Evolutionary conservation across 148 eudicot genomes (phyloP).

Genomic region (Chenopodium quinoa): DNA sequence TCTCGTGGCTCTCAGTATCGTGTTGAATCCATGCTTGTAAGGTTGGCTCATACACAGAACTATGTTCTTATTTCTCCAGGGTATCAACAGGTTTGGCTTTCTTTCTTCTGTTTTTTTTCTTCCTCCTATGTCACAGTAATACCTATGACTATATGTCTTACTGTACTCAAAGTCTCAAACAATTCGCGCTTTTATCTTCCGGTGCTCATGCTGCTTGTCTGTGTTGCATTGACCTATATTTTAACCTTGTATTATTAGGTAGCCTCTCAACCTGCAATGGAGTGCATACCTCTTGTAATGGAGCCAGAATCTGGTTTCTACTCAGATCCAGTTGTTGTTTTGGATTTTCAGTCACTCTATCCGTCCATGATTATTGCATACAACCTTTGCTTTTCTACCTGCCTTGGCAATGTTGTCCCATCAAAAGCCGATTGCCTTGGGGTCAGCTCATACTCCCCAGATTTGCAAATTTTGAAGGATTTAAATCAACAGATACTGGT

Average conservation of each 20-base stretch:
- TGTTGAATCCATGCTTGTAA: conserved; percentile 92
- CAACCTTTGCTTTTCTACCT: conserved; percentile 94
- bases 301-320: conserved; percentile 98
- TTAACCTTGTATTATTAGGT: conserved; percentile 46
- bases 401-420: conserved; percentile 80
- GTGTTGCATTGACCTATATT: not conserved
- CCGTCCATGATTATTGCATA: conserved; percentile 99
- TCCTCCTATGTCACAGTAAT: not conserved
- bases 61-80: conserved; percentile 93
- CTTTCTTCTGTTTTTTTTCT: not conserved
- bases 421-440: conserved; percentile 74
- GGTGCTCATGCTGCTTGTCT: no score
- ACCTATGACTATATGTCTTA: not conserved
- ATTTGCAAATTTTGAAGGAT: conserved; percentile 47
- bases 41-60: conserved; percentile 87
- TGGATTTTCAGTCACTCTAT: conserved; percentile 99
- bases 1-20: conserved; percentile 99
- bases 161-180: not conserved
- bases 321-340: conserved; percentile 94
- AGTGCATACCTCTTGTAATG: conserved; percentile 98
- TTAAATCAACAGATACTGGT: conserved; percentile 55
- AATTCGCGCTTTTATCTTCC: not conserved
- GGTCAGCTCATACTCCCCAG: conserved; percentile 73
- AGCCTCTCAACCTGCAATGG: conserved; percentile 98
- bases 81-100: conserved; percentile 53